A percentile compares a stretch with the other conserved stretches of the same genome.
phyloP scores from a whole-genome alignment of 106 monocot genomes.

The Cymbidium sinense region DNA sequence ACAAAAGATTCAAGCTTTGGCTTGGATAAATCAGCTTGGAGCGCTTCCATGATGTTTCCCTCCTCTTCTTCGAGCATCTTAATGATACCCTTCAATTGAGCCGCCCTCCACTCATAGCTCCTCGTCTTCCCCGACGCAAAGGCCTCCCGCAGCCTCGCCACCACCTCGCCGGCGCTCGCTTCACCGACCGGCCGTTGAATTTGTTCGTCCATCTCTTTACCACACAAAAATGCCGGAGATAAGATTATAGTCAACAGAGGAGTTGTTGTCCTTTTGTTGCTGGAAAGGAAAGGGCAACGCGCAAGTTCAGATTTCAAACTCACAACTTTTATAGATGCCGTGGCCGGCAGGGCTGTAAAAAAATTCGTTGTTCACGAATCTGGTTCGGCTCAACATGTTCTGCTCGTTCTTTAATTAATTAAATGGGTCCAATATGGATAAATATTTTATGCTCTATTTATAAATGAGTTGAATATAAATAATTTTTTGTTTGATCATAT shows the following conservation, averaged over 20 bases:
- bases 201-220: background rate
- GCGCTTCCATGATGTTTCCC: conserved; percentile 41
- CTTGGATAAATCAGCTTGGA: conserved; percentile 47
- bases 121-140: conserved; percentile 41
- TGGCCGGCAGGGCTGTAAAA: too few relatives aligned
- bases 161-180: conserved; percentile 22
- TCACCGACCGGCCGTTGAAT: background rate
- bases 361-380: too few relatives aligned
- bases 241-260: background rate
- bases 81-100: conserved; percentile 34
- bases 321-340: background rate
- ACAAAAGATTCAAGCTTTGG: conserved; percentile 48
- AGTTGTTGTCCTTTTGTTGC: background rate
- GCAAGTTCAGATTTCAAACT: background rate
- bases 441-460: too few relatives aligned
- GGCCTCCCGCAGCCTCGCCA: conserved; percentile 36
- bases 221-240: background rate
- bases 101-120: conserved; percentile 47
- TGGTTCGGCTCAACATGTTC: too few relatives aligned
- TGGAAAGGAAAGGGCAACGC: background rate
- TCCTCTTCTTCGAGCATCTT: conserved; percentile 54
- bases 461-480: too few relatives aligned
- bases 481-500: too few relatives aligned
- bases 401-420: too few relatives aligned
- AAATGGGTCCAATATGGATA: too few relatives aligned